Evolutionary conservation across 345 rosid species (phyloP).

Genomic region (Pugionium cornutum): DNA sequence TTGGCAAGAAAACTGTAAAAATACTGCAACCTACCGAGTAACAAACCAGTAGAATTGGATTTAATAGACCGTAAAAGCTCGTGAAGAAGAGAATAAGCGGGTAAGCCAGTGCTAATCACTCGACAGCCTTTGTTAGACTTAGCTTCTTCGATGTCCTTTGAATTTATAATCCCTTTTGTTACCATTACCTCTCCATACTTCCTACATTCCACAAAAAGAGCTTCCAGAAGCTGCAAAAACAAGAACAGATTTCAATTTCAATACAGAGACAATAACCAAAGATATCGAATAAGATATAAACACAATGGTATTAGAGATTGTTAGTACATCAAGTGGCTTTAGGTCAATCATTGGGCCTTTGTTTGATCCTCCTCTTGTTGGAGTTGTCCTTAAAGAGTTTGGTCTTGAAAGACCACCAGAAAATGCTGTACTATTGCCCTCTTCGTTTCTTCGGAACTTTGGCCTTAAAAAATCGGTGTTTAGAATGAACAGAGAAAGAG

Average conservation of each 20-base stretch:
- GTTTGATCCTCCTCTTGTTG: slow-evolving; percentile 56
- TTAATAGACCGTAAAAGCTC: slow-evolving; percentile 62
- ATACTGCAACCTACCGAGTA: slow-evolving; percentile 57
- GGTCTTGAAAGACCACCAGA: slow-evolving; percentile 50
- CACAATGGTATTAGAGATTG: neutral
- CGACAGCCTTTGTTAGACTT: slow-evolving; percentile 59
- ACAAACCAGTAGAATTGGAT: slow-evolving; percentile 61
- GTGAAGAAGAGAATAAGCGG: slow-evolving; percentile 79
- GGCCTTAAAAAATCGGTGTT: slow-evolving; percentile 42
- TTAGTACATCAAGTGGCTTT: slow-evolving; percentile 76
- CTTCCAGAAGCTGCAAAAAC: slow-evolving; percentile 58
- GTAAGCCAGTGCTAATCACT: slow-evolving; percentile 82
- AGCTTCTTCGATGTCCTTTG: slow-evolving; percentile 76
- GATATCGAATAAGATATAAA: neutral
- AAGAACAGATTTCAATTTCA: neutral
- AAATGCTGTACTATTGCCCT: slow-evolving; percentile 32
- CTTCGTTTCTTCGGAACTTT: slow-evolving; percentile 44
- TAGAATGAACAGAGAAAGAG: neutral
- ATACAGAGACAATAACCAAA: neutral
- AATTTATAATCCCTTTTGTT: slow-evolving; percentile 70
- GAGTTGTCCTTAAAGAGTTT: slow-evolving; percentile 55
- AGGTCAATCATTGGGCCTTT: slow-evolving; percentile 58
- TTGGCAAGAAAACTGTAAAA: neutral
- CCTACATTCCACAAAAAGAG: slow-evolving; percentile 63
- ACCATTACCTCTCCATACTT: slow-evolving; percentile 61